These are phyloP conservation scores for peach (Prunus persica) DNA, from an alignment of 306 rosid genomes.

Conservation along the genomic window Prunus_persica_NCBIv2 NC_034014.1:5012001-5012500, in stretches of 20 bases:
- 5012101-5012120: constrained; percentile 23
- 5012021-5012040: not conserved
- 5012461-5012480: not conserved
- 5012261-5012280: constrained; percentile 29
- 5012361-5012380: constrained; percentile 24
- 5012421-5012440: constrained; percentile 17
- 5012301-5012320: constrained; percentile 18
- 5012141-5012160: constrained; percentile 34
- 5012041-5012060: constrained; percentile 18
- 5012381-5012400: constrained; percentile 25
- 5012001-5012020: constrained; percentile 8
- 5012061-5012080: constrained; percentile 1
- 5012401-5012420: constrained; percentile 34
- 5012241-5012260: constrained; percentile 29
- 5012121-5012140: constrained; percentile 27
- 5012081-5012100: not conserved
- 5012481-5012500: not conserved
- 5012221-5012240: constrained; percentile 26
- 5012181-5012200: constrained; percentile 24
- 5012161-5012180: constrained; percentile 24
- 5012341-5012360: constrained; percentile 32
- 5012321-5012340: constrained; percentile 21
- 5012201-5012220: constrained; percentile 35
- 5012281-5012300: constrained; percentile 11
- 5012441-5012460: not conserved